These are phyloP conservation scores for Eutrema salsugineum DNA, from an alignment of 441 rosid species.

Conservation along the genomic window DNA sequence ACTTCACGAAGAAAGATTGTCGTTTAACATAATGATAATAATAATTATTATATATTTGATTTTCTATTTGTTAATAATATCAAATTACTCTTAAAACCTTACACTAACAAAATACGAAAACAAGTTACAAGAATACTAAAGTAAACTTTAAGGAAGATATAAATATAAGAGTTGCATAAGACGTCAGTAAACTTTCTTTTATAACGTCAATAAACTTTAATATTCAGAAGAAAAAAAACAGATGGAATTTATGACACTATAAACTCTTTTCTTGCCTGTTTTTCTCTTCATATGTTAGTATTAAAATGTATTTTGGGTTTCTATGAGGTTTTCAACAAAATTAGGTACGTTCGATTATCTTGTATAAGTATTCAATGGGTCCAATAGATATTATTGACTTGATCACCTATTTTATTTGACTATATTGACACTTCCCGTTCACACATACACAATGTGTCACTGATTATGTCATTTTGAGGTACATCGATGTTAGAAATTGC, in stretches of 20 bases:
- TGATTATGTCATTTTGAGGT: conserved; percentile 6
- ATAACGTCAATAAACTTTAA: background rate
- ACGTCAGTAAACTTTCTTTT: too few species aligned
- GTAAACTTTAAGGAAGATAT: background rate
- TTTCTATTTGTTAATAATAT: too few species aligned
- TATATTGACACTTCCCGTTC: background rate
- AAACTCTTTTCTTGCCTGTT: background rate
- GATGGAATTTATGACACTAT: background rate
- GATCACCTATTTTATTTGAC: background rate
- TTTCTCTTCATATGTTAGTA: background rate
- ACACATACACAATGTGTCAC: background rate
- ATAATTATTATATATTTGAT: too few species aligned
- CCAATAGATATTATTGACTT: conserved; percentile 11
- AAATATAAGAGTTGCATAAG: background rate
- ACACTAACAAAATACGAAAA: too few species aligned
- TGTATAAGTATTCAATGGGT: background rate
- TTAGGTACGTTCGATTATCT: background rate
- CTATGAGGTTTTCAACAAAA: background rate
- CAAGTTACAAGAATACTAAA: background rate
- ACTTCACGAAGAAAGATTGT: background rate
- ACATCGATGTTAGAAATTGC: background rate
- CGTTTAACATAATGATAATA: background rate
- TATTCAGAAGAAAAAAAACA: background rate
- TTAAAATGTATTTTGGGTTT: background rate
- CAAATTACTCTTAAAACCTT: too few species aligned